phyloP scores from a whole-genome alignment of 352 stramenopile genomes.

The Globisporangium megalacanthum region DNA sequence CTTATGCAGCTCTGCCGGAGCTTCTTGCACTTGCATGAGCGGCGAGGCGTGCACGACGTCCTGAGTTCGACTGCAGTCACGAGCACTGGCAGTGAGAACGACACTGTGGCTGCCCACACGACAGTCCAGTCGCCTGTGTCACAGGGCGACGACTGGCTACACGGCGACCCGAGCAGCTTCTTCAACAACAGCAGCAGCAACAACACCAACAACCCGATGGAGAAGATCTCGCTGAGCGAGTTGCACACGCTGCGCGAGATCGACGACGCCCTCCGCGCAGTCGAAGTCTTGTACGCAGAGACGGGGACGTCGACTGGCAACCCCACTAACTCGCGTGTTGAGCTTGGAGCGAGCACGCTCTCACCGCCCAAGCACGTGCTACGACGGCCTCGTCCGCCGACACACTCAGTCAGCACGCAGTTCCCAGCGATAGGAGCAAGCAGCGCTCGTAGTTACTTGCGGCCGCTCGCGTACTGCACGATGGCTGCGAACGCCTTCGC shows the following conservation, averaged over 20 bases:
- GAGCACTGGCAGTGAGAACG: background rate
- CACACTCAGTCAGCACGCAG: constrained; percentile 20
- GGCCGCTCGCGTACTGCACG: constrained; percentile 37
- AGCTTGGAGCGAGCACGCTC: background rate
- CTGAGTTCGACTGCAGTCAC: constrained; percentile 21
- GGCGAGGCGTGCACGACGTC: constrained; percentile 26
- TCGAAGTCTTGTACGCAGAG: constrained; percentile 35
- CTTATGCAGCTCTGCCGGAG: constrained; percentile 32
- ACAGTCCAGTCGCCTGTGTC: background rate
- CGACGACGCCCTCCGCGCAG: constrained; percentile 23
- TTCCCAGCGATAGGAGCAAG: constrained; percentile 16
- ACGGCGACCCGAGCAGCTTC: constrained; percentile 1
- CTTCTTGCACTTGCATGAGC: constrained; percentile 40
- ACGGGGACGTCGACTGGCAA: constrained; percentile 12
- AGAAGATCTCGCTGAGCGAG: constrained; percentile 27
- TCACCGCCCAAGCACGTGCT: background rate
- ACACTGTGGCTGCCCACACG: background rate
- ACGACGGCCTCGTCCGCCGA: background rate
- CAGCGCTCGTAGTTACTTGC: constrained; percentile 17
- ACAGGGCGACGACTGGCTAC: background rate
- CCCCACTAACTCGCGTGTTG: background rate
- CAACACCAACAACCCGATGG: constrained; percentile 19
- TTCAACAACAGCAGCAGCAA: background rate
- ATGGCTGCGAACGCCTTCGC: constrained; percentile 21
- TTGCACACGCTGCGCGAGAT: constrained; percentile 32